These are phyloP conservation scores for Umbelopsis sp. DNA, from an alignment of 371 early-diverging fungal species.

Conservation along the genomic window DNA sequence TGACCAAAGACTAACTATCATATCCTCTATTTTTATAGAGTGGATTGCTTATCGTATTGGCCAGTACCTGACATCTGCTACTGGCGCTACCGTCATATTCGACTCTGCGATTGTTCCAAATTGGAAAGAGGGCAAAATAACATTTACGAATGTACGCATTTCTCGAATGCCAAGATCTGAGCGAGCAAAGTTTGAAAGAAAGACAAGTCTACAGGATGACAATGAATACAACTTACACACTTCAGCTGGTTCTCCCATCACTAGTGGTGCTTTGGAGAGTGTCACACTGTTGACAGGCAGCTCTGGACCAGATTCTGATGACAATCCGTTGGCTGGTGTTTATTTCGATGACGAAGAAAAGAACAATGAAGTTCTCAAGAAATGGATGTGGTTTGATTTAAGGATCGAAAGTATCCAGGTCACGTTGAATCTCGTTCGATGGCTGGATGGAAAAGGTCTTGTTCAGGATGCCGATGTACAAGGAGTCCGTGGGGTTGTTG, in stretches of 20 bases:
- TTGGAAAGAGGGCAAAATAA: constrained; percentile 90
- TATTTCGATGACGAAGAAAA: constrained; percentile 49
- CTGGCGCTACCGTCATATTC: constrained; percentile 85
- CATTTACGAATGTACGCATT: constrained; percentile 81
- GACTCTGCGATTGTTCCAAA: constrained; percentile 92
- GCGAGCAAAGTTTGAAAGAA: constrained; percentile 45
- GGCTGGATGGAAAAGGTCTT: constrained; percentile 91
- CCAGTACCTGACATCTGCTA: constrained; percentile 77
- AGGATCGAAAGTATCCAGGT: constrained; percentile 85
- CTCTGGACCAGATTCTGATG: constrained; percentile 20
- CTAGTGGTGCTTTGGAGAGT: constrained; percentile 1
- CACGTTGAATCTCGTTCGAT: constrained; percentile 84
- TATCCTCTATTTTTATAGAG: constrained; percentile 45
- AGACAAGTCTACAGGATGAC: constrained; percentile 23
- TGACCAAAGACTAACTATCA: constrained; percentile 10
- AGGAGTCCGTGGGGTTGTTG: constrained; percentile 87
- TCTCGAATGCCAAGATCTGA: constrained; percentile 52
- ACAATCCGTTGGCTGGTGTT: constrained; percentile 49
- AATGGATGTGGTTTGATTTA: constrained; percentile 76
- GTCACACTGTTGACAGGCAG: not conserved
- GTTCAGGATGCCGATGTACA: constrained; percentile 82
- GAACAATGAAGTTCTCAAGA: constrained; percentile 41
- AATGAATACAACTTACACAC: constrained; percentile 6
- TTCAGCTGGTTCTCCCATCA: constrained; percentile 9
- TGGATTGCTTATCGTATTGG: constrained; percentile 80